These are phyloP conservation scores for Colletotrichum tabaci DNA, from an alignment of 2,329 filamentous ascomycete species.

Conservation along the genomic window DNA sequence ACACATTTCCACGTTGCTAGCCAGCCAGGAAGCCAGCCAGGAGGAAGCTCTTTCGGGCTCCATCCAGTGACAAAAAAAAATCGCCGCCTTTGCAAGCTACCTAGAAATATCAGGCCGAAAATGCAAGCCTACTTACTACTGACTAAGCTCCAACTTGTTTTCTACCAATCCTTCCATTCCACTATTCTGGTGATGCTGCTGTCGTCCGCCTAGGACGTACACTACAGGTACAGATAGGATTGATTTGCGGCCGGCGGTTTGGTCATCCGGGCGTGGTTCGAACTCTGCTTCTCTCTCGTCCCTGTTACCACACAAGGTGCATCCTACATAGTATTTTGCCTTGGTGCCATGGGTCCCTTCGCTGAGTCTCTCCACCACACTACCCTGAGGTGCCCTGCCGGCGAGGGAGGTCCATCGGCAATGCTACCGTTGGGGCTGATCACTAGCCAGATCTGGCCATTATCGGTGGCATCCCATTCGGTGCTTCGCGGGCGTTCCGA, in stretches of 20 bases:
- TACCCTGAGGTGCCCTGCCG: slow-evolving; percentile 36
- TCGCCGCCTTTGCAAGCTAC: too few relatives aligned
- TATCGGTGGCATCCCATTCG: slow-evolving; percentile 27
- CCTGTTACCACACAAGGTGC: slow-evolving; percentile 34
- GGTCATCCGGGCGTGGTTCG: background rate
- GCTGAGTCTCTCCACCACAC: slow-evolving; percentile 21
- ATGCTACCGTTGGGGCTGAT: slow-evolving; percentile 39
- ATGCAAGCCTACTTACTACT: too few relatives aligned
- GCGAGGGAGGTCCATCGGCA: slow-evolving; percentile 28
- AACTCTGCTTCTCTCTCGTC: slow-evolving; percentile 2
- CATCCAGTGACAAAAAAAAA: too few relatives aligned
- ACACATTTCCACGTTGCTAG: slow-evolving; percentile 35
- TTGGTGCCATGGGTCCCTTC: slow-evolving; percentile 9
- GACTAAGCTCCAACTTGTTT: too few relatives aligned
- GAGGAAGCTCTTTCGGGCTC: too few relatives aligned
- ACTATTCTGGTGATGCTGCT: too few relatives aligned
- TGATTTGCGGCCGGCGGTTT: too few relatives aligned
- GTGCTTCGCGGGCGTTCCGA: slow-evolving; percentile 28
- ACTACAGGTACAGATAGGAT: too few relatives aligned
- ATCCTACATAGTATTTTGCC: background rate
- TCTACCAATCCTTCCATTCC: too few relatives aligned
- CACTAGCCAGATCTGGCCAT: slow-evolving; percentile 35
- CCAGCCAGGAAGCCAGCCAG: slow-evolving; percentile 13
- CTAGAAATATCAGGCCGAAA: too few relatives aligned
- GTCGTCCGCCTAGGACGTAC: too few relatives aligned